A percentile compares a stretch with the other conserved stretches of the same genome.
These are phyloP conservation scores for Phaeophleospora eucalypticola DNA, from an alignment of 2,329 filamentous ascomycete species.

Conservation along the genomic window DNA sequence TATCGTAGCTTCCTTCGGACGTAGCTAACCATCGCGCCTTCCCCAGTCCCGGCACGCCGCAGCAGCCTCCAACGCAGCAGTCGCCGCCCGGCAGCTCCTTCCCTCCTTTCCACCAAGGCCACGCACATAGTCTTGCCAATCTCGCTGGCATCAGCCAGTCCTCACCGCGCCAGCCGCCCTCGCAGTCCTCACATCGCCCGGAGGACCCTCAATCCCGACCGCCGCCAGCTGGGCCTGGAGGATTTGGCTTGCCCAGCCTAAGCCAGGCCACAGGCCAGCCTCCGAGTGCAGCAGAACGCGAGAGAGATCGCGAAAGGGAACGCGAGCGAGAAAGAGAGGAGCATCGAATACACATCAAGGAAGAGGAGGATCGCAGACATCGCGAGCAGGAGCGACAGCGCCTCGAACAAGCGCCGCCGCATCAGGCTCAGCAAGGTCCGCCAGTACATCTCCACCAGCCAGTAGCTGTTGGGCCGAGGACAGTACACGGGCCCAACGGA, in stretches of 20 bases:
- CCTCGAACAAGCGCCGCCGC: conserved; percentile 65
- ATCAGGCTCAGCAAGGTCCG: conserved; percentile 78
- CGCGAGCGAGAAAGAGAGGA: conserved; percentile 50
- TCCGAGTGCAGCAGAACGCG: conserved; percentile 11
- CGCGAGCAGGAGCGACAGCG: conserved; percentile 63
- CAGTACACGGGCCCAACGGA: conserved; percentile 89
- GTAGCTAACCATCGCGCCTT: conserved; percentile 6
- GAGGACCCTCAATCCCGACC: conserved; percentile 31
- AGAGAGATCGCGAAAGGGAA: conserved; percentile 31
- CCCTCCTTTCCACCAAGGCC: conserved; percentile 40
- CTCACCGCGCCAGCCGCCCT: conserved; percentile 38
- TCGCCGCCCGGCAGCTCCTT: conserved; percentile 36
- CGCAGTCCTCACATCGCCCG: conserved; percentile 19
- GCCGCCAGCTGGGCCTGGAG: conserved; percentile 32
- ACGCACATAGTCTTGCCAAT: conserved; percentile 43
- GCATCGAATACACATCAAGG: conserved; percentile 53
- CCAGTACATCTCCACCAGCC: conserved; percentile 89
- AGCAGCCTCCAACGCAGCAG: conserved; percentile 31
- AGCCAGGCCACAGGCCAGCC: conserved; percentile 42
- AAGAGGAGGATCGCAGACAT: conserved; percentile 59
- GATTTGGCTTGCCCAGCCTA: conserved; percentile 43
- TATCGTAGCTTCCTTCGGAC: neutral
- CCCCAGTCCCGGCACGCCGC: conserved; percentile 23
- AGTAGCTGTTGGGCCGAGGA: conserved; percentile 71
- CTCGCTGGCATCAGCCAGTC: conserved; percentile 43